These are phyloP conservation scores for Suillus variegatus DNA, from an alignment of 768 basidiomycete genomes.

Conservation along the genomic window DNA sequence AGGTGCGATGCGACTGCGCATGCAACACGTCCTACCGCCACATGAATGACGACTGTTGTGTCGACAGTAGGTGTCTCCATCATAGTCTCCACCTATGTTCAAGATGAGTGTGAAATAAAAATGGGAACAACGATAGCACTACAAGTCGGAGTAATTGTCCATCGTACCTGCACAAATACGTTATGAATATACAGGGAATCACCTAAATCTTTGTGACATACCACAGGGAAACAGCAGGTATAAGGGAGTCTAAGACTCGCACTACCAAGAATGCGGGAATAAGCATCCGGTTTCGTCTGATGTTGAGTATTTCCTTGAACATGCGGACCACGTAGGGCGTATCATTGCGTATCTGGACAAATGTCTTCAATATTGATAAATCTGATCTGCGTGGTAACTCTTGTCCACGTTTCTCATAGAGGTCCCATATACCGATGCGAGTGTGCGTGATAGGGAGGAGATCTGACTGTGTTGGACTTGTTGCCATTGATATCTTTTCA, in stretches of 20 bases:
- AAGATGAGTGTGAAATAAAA: slow-evolving; percentile 15
- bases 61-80: slow-evolving; percentile 65
- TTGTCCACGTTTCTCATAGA: slow-evolving; percentile 60
- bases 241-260: slow-evolving; percentile 45
- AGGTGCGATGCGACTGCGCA: slow-evolving; percentile 51
- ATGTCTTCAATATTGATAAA: slow-evolving; percentile 44
- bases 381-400: slow-evolving; percentile 41
- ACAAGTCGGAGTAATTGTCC: slow-evolving; percentile 69
- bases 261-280: slow-evolving; percentile 47
- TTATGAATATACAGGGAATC: slow-evolving; percentile 2
- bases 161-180: slow-evolving; percentile 48
- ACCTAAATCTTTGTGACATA: slow-evolving; percentile 25
- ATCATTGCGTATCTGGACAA: slow-evolving; percentile 46
- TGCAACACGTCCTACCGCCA: slow-evolving; percentile 54
- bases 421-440: slow-evolving; percentile 71
- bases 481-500: slow-evolving; percentile 7
- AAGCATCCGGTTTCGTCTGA: slow-evolving; percentile 52
- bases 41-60: slow-evolving; percentile 50
- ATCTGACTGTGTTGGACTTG: slow-evolving; percentile 29
- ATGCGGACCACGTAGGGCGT: slow-evolving; percentile 68
- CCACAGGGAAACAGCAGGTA: slow-evolving; percentile 69
- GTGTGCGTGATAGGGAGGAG: slow-evolving; percentile 56
- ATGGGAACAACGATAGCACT: slow-evolving; percentile 19
- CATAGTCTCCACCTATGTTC: slow-evolving; percentile 58
- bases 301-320: slow-evolving; percentile 58